Conservation (phyloP, 106 monocot species). For the Iris macrosiphon region DNA sequence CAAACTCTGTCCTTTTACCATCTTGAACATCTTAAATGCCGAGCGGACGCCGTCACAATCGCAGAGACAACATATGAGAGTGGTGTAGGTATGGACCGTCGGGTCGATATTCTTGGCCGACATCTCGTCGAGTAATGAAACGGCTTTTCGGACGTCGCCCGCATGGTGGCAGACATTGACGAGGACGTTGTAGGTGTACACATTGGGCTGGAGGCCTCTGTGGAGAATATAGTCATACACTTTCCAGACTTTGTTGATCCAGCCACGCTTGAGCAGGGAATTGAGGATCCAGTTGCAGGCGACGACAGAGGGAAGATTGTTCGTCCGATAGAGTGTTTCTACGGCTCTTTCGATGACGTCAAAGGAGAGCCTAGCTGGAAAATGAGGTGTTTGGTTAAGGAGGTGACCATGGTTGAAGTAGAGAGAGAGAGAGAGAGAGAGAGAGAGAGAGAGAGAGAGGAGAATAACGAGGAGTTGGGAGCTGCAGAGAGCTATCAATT, state of each 20-base stretch:
- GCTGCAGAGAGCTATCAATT: no score
- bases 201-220: constrained; percentile 24
- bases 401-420: no score
- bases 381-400: no score
- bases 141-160: constrained; percentile 16
- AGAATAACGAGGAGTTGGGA: no score
- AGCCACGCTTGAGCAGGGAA: constrained; percentile 4
- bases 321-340: constrained; percentile 2
- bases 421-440: no score
- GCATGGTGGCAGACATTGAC: constrained; percentile 24
- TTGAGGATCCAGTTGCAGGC: constrained; percentile 29
- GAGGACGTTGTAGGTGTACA: constrained; percentile 29
- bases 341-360: no score
- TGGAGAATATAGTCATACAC: constrained; percentile 27
- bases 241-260: constrained; percentile 2
- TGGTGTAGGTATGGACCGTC: constrained; percentile 30
- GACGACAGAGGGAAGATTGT: constrained; percentile 11
- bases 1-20: constrained; percentile 24
- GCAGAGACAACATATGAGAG: constrained; percentile 22
- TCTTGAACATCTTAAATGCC: constrained; percentile 10
- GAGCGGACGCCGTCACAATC: constrained; percentile 15
- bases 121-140: constrained; percentile 26
- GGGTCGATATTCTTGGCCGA: constrained; percentile 7
- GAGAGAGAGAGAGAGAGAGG: no score
- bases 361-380: no score